Evolutionary conservation across 306 rosid species (phyloP).

Genomic region (Cucurbita maxima): DNA sequence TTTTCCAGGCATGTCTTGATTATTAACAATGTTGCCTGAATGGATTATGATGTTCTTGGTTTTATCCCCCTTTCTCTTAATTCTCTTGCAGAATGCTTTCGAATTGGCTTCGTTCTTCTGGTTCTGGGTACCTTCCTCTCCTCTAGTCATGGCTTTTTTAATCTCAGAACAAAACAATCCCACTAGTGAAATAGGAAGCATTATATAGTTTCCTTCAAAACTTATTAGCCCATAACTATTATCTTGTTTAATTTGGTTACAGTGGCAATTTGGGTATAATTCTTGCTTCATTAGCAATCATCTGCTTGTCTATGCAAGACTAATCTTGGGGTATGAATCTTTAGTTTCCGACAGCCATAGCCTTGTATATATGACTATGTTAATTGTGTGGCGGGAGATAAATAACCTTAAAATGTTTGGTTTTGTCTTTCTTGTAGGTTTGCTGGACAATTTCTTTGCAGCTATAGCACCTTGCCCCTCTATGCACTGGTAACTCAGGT

Average conservation of each 20-base stretch:
- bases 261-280: conserved; percentile 93
- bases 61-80: conserved; percentile 1
- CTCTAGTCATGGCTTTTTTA: background rate
- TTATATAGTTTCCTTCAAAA: background rate
- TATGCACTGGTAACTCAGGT: conserved; percentile 98
- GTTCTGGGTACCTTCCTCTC: conserved; percentile 77
- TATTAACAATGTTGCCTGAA: background rate
- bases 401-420: conserved; percentile 7
- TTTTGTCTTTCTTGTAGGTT: conserved; percentile 33
- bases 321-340: conserved; percentile 71
- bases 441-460: conserved; percentile 86
- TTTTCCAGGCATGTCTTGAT: conserved; percentile 60
- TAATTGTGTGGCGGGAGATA: background rate
- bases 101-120: conserved; percentile 97
- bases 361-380: background rate
- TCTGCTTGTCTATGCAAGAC: conserved; percentile 60
- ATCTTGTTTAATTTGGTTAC: conserved; percentile 20
- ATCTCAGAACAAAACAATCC: background rate
- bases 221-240: background rate
- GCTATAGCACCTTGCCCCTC: conserved; percentile 94
- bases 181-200: background rate
- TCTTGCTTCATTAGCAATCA: conserved; percentile 82
- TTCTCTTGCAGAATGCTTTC: conserved; percentile 70
- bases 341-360: background rate
- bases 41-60: background rate